Conservation (phyloP, 495 filamentous ascomycete species). For the Amniculicola lignicola region DNA sequence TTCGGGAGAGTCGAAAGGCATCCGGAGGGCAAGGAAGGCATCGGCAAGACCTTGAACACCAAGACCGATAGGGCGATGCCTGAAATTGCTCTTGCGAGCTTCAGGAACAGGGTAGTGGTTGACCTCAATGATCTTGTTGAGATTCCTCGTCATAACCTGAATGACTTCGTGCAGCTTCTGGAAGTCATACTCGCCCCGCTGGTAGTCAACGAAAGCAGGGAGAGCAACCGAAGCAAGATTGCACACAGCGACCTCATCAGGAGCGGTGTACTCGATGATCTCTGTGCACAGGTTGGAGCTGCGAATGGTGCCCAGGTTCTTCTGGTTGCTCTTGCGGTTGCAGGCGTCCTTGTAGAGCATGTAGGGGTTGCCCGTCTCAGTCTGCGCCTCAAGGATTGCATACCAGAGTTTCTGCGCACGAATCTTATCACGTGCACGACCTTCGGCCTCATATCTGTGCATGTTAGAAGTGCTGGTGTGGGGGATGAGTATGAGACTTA, state of each 20-base stretch:
- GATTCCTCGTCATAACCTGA: conserved; percentile 82
- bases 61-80: conserved; percentile 89
- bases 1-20: conserved; percentile 94
- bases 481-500: conserved; percentile 38
- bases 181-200: conserved; percentile 83
- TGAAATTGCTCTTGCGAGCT: conserved; percentile 90
- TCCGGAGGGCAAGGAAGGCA: conserved; percentile 92
- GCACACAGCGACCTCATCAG: conserved; percentile 97
- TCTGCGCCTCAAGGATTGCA: conserved; percentile 94
- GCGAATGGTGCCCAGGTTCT: conserved; percentile 96
- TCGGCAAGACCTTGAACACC: conserved; percentile 99
- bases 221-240: conserved; percentile 94
- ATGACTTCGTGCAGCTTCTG: conserved; percentile 89
- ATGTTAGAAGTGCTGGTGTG: background rate
- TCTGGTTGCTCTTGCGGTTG: conserved; percentile 99
- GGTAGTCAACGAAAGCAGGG: conserved; percentile 81
- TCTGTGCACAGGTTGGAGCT: conserved; percentile 99
- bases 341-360: conserved; percentile 99
- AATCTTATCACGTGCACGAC: conserved; percentile 80
- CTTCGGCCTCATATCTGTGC: conserved; percentile 75
- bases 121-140: conserved; percentile 96
- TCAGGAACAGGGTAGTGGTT: conserved; percentile 96
- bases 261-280: conserved; percentile 94
- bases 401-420: conserved; percentile 99
- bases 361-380: conserved; percentile 97